phyloP scores from a whole-genome alignment of 2,329 filamentous ascomycete genomes.

The Lachnellula hyalina region DNA sequence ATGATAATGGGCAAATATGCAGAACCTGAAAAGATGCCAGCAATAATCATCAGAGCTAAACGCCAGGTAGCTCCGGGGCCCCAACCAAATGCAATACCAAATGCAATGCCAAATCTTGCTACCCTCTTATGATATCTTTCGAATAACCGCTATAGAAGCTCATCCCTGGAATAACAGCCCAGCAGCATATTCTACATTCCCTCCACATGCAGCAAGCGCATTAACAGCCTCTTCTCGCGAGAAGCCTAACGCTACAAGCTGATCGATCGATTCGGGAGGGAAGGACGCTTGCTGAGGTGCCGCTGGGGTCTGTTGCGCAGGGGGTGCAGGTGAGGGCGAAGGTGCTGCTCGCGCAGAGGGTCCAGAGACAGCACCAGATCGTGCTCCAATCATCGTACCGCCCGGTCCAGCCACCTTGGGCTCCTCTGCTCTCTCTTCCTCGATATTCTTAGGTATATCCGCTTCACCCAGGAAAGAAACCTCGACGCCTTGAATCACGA shows the following conservation, averaged over 20 bases:
- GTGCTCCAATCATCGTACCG: slow-evolving; percentile 81
- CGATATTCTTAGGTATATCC: slow-evolving; percentile 82
- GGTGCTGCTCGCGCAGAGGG: slow-evolving; percentile 23
- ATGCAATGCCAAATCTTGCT: slow-evolving; percentile 16
- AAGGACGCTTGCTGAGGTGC: slow-evolving; percentile 25
- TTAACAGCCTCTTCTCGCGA: slow-evolving; percentile 69
- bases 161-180: slow-evolving; percentile 63
- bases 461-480: slow-evolving; percentile 88
- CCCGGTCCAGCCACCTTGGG: slow-evolving; percentile 79
- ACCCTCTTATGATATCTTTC: slow-evolving; percentile 10
- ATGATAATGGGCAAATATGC: not conserved
- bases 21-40: not conserved
- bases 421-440: slow-evolving; percentile 69
- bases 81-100: slow-evolving; percentile 16
- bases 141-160: slow-evolving; percentile 3
- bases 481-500: slow-evolving; percentile 83
- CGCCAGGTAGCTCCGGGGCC: slow-evolving; percentile 1
- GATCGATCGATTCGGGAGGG: slow-evolving; percentile 63
- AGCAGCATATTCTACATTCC: slow-evolving; percentile 85
- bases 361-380: slow-evolving; percentile 68
- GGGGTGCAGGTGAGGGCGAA: slow-evolving; percentile 11
- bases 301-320: slow-evolving; percentile 18
- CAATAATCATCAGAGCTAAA: not conserved
- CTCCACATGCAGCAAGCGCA: slow-evolving; percentile 75
- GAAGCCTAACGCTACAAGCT: slow-evolving; percentile 73